A percentile compares a stretch with the other conserved stretches of the same genome.
Conservation (phyloP, 176 grass and related monocot genomes). For the Musa itinerans region DNA sequence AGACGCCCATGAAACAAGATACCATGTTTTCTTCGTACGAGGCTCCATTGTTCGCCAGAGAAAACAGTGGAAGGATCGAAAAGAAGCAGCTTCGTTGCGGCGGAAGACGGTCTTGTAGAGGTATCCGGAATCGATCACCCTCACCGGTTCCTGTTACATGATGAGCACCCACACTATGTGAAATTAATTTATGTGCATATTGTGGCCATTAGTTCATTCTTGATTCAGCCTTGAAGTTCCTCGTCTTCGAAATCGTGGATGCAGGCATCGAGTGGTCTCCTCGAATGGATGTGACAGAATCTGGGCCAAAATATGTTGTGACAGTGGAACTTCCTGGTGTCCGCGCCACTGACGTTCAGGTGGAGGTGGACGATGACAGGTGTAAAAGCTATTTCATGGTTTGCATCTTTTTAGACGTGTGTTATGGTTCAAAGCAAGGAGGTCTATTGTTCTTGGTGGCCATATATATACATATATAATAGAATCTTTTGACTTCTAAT, state of each 20-base stretch:
- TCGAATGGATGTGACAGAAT: constrained; percentile 37
- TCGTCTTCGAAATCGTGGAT: neutral
- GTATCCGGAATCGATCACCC: constrained; percentile 4
- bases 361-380: constrained; percentile 34
- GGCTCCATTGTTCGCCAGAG: constrained; percentile 31
- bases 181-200: too few relatives aligned
- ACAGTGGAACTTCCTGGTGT: constrained; percentile 38
- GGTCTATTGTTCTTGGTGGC: too few relatives aligned
- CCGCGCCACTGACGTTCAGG: constrained; percentile 23
- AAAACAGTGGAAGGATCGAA: neutral
- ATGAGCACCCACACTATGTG: too few relatives aligned
- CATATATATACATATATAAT: neutral
- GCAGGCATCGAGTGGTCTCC: constrained; percentile 35
- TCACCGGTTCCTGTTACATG: too few relatives aligned
- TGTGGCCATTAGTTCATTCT: too few relatives aligned
- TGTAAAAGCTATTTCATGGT: neutral
- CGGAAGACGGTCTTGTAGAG: constrained; percentile 2
- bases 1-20: neutral
- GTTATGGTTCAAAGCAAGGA: too few relatives aligned
- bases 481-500: neutral
- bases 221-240: too few relatives aligned
- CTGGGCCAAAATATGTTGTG: constrained; percentile 18
- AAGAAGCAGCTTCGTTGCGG: neutral
- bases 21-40: neutral
- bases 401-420: too few relatives aligned